Evolutionary conservation across 192 early-diverging fungal genomes (phyloP).

Genomic region (Entomortierella chlamydospora): DNA sequence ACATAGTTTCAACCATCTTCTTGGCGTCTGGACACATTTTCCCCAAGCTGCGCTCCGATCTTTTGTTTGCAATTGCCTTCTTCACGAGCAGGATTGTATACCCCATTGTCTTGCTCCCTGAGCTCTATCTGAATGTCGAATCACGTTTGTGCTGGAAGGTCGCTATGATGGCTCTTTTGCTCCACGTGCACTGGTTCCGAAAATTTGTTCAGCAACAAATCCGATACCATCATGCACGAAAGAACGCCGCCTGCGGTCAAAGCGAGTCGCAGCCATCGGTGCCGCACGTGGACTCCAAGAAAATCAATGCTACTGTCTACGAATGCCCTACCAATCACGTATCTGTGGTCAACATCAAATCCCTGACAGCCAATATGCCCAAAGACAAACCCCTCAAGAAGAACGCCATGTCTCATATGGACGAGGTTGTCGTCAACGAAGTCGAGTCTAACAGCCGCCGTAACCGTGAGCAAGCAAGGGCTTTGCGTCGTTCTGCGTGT

Average conservation of each 20-base stretch:
- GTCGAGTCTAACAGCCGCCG: constrained; percentile 20
- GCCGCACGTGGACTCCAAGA: neutral
- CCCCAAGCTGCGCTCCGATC: constrained; percentile 29
- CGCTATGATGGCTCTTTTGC: constrained; percentile 15
- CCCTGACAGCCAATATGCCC: neutral
- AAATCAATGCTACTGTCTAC: neutral
- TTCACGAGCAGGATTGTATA: constrained; percentile 34
- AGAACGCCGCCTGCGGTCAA: neutral
- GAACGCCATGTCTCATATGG: constrained; percentile 3
- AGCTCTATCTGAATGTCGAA: constrained; percentile 42
- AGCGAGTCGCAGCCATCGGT: neutral
- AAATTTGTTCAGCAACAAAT: constrained; percentile 48
- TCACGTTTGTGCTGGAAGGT: constrained; percentile 47
- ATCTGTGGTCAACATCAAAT: neutral
- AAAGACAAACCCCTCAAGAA: neutral
- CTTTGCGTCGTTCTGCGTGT: neutral
- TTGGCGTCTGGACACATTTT: constrained; percentile 46
- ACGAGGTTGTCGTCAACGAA: neutral
- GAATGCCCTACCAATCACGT: neutral
- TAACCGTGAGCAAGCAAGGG: neutral
- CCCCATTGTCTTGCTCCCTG: constrained; percentile 31
- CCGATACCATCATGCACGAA: constrained; percentile 23
- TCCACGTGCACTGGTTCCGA: constrained; percentile 46
- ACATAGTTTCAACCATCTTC: constrained; percentile 45
- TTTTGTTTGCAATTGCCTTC: constrained; percentile 36